Evolutionary conservation across 2,329 filamentous ascomycete genomes (phyloP), one percentile per base, ranked within the genome.

Genomic region (Tolypocladium amazonense): DNA sequence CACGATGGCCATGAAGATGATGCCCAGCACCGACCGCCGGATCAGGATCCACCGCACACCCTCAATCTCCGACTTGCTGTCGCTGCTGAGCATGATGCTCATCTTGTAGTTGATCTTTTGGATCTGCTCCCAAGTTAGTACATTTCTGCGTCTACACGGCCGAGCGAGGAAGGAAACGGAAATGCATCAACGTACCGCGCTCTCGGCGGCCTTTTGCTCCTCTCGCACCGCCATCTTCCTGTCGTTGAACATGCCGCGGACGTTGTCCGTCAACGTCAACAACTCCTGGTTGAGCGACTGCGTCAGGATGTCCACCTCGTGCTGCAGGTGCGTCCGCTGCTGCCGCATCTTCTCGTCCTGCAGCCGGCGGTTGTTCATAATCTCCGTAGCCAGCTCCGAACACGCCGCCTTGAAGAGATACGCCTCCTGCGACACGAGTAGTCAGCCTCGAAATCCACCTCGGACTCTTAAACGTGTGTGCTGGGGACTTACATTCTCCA

Each of bases 81-180:
- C 94, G 63, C 90, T 94, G 72, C 91, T 95, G 52, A 99, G 81
- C 47, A 85, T 82, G 38, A 96, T 91, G 27, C 90, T 95, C 72
- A 99, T 97, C 72, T 96, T 94, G 76, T 97, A 96, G 75, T 93
- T 96, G 66, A 97, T 82, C 76, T 96, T 89, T 79, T 97, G 92
- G 63, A 96, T 92, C 81, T 90, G 68, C 4, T 11, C 4, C 30
- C 18, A 6, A 11, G 20, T 30, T 45, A 57, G 56, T 9, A 25
- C 12, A n/a, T 2, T 23, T 1, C 2, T 5, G 20, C 1, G 41
- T 8, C n/a, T 1, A 6, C 7, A 23, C 20, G 41, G 30, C 4
- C 18, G 38, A 20, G 15, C 7, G 38, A 41, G 18, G 12, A 7
- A 41, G 38, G 38, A 3, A n/a, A n/a, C n/a, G 20, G 20, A 41